phyloP scores from a whole-genome alignment of 2,329 filamentous ascomycete species.

The Xylaria sp. region DNA sequence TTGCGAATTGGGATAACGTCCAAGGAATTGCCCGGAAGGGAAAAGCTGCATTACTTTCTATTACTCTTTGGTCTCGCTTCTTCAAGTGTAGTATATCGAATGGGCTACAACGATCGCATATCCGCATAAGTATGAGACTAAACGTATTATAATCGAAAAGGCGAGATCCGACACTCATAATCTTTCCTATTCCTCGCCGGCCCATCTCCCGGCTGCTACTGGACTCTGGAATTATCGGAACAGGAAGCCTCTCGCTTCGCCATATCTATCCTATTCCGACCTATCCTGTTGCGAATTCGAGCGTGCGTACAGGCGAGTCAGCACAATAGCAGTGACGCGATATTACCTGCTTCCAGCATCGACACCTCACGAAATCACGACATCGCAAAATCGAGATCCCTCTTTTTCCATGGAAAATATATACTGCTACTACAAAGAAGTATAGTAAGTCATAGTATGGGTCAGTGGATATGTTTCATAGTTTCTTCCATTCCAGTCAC shows the following conservation, averaged over 20 bases:
- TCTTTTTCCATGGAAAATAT: background rate
- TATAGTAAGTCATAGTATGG: background rate
- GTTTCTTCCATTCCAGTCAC: background rate
- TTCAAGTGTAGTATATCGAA: conserved; percentile 2
- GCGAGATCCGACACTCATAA: conserved; percentile 19
- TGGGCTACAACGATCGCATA: conserved; percentile 1
- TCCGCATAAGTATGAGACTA: conserved; percentile 21
- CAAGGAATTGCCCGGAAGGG: conserved; percentile 39
- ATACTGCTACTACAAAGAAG: background rate
- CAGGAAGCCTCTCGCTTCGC: conserved; percentile 7
- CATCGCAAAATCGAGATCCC: conserved; percentile 1
- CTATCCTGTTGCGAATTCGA: background rate
- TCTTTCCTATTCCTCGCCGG: conserved; percentile 39
- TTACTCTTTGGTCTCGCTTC: conserved; percentile 19
- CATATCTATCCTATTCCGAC: background rate
- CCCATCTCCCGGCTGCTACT: conserved; percentile 37
- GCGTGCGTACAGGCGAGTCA: background rate
- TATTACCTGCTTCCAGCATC: background rate
- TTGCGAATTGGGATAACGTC: conserved; percentile 33
- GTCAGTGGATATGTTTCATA: conserved; percentile 24
- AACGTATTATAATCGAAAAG: conserved; percentile 16
- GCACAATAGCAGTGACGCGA: background rate
- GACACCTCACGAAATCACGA: background rate
- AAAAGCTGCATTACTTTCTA: conserved; percentile 29
- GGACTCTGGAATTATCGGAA: conserved; percentile 12